Conservation (phyloP, 306 rosid genomes). For the Pterocarpus macrocarpus region DNA sequence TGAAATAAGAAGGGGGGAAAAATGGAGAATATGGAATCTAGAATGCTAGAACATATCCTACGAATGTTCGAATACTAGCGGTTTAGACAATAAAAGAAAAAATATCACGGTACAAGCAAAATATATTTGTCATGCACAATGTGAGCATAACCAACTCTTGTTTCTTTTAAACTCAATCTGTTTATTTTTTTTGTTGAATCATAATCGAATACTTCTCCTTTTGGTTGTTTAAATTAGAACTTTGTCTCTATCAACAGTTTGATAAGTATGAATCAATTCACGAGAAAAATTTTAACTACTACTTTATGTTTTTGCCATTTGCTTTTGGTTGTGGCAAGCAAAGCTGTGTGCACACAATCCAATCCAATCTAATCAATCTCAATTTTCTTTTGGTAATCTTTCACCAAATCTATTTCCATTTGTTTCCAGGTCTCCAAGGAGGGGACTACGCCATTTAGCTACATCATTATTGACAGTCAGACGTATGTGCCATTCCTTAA, state of each 20-base stretch:
- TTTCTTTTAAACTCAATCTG: neutral
- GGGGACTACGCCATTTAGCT: conserved; percentile 89
- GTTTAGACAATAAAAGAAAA: too few species aligned
- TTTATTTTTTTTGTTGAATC: neutral
- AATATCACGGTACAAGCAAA: neutral
- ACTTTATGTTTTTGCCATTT: neutral
- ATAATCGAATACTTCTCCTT: neutral
- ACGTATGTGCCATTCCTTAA: conserved; percentile 59
- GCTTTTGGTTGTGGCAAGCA: conserved; percentile 39
- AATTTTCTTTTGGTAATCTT: neutral
- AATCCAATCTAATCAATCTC: neutral
- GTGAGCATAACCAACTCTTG: neutral
- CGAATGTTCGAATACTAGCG: too few species aligned
- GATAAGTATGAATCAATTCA: conserved; percentile 1
- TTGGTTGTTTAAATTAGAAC: conserved; percentile 3
- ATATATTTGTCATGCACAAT: neutral
- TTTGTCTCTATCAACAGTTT: neutral
- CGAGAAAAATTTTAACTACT: neutral
- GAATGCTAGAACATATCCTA: too few species aligned
- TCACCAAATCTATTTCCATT: conserved; percentile 33
- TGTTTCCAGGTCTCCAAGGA: conserved; percentile 78
- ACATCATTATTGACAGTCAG: conserved; percentile 79
- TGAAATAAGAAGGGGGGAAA: too few species aligned
- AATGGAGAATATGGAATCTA: too few species aligned
- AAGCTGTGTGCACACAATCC: neutral